Percentiles rank a stretch among this genome's conserved stretches.
Conservation (phyloP, 306 rosid genomes). For the Dalbergia oliveri region DNA sequence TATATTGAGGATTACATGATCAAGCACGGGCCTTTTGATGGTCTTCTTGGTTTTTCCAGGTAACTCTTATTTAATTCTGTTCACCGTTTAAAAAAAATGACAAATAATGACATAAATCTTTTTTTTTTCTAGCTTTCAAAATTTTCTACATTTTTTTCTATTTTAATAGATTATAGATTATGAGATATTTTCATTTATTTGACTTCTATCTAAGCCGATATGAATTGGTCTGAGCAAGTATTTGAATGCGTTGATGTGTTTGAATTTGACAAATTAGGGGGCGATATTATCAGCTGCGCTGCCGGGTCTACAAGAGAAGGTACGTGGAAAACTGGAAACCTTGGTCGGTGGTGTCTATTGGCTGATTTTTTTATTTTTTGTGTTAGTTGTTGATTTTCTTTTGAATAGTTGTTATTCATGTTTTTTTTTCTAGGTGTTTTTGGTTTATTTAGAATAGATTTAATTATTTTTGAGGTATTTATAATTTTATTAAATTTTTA, state of each 20-base stretch:
- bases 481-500: too few species aligned
- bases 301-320: slow-evolving; percentile 85
- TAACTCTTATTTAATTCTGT: too few species aligned
- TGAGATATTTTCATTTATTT: background rate
- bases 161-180: too few species aligned
- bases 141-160: too few species aligned
- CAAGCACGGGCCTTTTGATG: slow-evolving; percentile 85
- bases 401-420: background rate
- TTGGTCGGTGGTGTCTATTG: background rate
- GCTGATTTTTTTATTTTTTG: background rate
- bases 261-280: slow-evolving; percentile 62
- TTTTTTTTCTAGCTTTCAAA: too few species aligned
- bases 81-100: too few species aligned
- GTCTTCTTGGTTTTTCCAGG: slow-evolving; percentile 91
- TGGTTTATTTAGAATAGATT: background rate
- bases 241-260: slow-evolving; percentile 11
- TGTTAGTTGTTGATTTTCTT: background rate
- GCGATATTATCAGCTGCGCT: slow-evolving; percentile 74
- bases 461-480: too few species aligned
- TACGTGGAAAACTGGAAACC: slow-evolving; percentile 21
- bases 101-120: slow-evolving; percentile 53
- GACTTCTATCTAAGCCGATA: background rate
- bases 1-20: slow-evolving; percentile 79
- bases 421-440: background rate
- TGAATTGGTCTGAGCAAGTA: background rate